These are phyloP conservation scores for Suaeda aralocaspica DNA, from an alignment of 148 eudicot species.

Conservation along the genomic window DNA sequence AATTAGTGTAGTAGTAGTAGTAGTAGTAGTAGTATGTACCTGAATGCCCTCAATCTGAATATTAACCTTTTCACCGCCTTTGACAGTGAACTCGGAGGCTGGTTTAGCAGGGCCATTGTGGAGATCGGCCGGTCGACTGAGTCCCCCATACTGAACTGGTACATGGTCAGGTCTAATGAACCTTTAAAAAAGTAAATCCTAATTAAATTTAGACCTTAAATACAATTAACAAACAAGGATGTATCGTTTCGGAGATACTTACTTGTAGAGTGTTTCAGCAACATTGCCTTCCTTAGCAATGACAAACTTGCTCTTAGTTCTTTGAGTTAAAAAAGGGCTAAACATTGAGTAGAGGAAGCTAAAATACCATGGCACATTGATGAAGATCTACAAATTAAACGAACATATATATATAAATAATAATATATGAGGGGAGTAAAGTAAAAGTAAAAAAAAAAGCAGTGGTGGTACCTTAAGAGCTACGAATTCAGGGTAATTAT, in stretches of 20 bases:
- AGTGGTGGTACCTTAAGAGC: slow-evolving; percentile 59
- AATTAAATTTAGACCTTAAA: neutral
- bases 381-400: slow-evolving; percentile 50
- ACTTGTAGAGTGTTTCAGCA: slow-evolving; percentile 88
- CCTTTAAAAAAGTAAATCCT: slow-evolving; percentile 25
- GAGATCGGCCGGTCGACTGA: slow-evolving; percentile 69
- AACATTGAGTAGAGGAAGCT: slow-evolving; percentile 85
- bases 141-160: slow-evolving; percentile 91
- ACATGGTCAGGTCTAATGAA: slow-evolving; percentile 84
- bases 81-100: slow-evolving; percentile 88
- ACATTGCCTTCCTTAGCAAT: slow-evolving; percentile 77
- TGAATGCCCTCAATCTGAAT: slow-evolving; percentile 97
- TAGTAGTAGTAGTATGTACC: no score
- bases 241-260: no score
- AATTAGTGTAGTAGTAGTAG: no score
- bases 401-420: neutral
- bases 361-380: slow-evolving; percentile 98
- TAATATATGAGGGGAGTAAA: no score
- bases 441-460: no score
- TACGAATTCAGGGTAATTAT: slow-evolving; percentile 96
- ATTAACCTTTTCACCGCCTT: slow-evolving; percentile 90
- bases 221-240: no score
- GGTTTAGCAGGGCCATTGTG: slow-evolving; percentile 80
- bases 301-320: slow-evolving; percentile 97
- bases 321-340: slow-evolving; percentile 85